A percentile compares a stretch with the other conserved stretches of the same genome.
phyloP scores from a whole-genome alignment of 805 yeast genomes.

The Metschnikowia dekortorum region DNA sequence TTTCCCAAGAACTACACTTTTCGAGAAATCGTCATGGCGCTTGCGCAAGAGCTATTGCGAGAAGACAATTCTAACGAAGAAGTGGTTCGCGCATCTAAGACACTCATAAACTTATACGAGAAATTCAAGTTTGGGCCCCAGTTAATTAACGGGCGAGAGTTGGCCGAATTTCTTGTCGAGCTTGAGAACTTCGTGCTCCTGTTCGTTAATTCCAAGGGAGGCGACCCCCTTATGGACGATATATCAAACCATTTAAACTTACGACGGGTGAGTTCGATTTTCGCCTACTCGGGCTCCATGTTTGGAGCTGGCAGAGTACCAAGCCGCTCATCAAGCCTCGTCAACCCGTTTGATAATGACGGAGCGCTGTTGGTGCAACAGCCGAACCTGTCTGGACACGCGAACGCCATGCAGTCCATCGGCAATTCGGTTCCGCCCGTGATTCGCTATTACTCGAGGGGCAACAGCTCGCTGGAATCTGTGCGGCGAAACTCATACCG shows the following conservation, averaged over 20 bases:
- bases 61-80: conserved; percentile 9
- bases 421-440: neutral
- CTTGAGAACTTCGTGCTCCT: conserved; percentile 15
- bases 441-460: neutral
- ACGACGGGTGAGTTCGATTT: conserved; percentile 3
- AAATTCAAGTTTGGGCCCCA: conserved; percentile 61
- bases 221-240: conserved; percentile 4
- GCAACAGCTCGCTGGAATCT: neutral
- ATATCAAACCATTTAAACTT: neutral
- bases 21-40: conserved; percentile 37
- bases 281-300: conserved; percentile 5
- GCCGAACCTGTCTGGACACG: neutral
- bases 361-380: neutral
- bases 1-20: conserved; percentile 40
- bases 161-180: conserved; percentile 51
- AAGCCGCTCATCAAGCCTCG: conserved; percentile 5
- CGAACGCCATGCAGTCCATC: neutral
- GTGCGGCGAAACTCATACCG: neutral
- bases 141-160: conserved; percentile 53
- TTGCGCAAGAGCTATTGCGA: conserved; percentile 20
- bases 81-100: conserved; percentile 13
- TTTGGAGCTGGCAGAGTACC: neutral
- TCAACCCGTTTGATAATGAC: conserved; percentile 10
- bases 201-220: conserved; percentile 6
- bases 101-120: conserved; percentile 54